A percentile compares a stretch with the other conserved stretches of the same genome.
Conservation (phyloP, 176 grass and related monocot genomes). For the Eragrostis curvula region DNA sequence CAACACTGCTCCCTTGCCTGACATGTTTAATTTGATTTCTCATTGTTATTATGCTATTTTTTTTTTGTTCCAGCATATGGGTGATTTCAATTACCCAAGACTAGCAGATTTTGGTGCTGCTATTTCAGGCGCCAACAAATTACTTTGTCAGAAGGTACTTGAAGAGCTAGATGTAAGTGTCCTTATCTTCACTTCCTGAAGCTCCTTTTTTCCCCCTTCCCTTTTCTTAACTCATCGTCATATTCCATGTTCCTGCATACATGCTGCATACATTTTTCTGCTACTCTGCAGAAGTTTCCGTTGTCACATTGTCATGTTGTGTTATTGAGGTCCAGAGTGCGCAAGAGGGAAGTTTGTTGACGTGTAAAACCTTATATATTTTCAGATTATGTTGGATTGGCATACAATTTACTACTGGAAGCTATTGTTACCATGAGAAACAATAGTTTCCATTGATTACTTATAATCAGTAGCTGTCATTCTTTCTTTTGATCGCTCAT, state of each 20-base stretch:
- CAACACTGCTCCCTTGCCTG: background rate
- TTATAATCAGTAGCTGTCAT: no score
- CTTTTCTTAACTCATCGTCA: background rate
- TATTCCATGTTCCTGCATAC: slow-evolving; percentile 35
- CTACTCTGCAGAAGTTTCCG: background rate
- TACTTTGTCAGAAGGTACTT: slow-evolving; percentile 88
- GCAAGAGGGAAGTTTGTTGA: background rate
- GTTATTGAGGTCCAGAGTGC: background rate
- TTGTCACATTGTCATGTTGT: background rate
- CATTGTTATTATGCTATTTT: slow-evolving; percentile 26
- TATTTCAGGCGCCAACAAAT: slow-evolving; percentile 95
- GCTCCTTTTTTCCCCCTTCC: slow-evolving; percentile 29
- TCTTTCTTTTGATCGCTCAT: no score
- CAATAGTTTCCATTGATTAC: background rate
- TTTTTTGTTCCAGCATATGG: slow-evolving; percentile 76
- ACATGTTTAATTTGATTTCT: background rate
- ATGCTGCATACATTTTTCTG: background rate
- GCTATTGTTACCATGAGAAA: background rate
- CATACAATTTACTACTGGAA: background rate
- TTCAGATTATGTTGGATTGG: background rate
- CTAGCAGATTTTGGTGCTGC: slow-evolving; percentile 96
- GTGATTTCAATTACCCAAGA: slow-evolving; percentile 84
- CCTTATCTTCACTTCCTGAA: background rate
- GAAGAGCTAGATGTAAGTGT: slow-evolving; percentile 97
- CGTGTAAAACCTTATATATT: background rate